These are phyloP conservation scores for Diaporthe longicolla DNA, from an alignment of 2,329 filamentous ascomycete genomes.

Conservation along the genomic window DNA sequence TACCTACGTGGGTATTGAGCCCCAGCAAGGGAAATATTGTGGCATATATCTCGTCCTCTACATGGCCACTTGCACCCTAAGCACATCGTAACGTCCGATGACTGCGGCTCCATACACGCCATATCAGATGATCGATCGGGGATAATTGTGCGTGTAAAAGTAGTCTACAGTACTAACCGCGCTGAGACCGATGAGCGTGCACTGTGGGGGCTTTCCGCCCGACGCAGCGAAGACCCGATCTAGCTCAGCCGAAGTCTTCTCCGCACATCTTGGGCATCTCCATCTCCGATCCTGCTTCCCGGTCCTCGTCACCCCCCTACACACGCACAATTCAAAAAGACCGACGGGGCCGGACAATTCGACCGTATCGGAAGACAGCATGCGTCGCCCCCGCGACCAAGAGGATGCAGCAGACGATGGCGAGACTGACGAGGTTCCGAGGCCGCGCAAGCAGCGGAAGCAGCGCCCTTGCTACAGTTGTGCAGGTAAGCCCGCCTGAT, in stretches of 20 bases:
- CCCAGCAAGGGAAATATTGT: background rate
- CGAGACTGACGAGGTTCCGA: background rate
- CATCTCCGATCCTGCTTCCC: slow-evolving; percentile 3
- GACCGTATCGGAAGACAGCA: background rate
- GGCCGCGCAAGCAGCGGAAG: slow-evolving; percentile 17
- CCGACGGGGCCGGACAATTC: background rate
- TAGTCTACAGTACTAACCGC: slow-evolving; percentile 4
- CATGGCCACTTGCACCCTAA: background rate
- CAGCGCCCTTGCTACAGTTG: slow-evolving; percentile 17
- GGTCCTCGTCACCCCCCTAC: background rate
- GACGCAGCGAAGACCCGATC: background rate
- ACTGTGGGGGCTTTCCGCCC: slow-evolving; percentile 5
- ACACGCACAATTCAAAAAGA: background rate
- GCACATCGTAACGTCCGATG: background rate
- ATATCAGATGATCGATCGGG: background rate
- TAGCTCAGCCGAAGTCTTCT: slow-evolving; percentile 10
- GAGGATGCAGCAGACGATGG: background rate
- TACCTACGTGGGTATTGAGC: background rate
- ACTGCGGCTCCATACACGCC: background rate
- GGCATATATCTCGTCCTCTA: slow-evolving; percentile 18
- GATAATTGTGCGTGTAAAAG: background rate
- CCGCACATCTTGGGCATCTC: background rate
- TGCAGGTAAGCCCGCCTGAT: background rate
- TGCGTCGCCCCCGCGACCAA: slow-evolving; percentile 6
- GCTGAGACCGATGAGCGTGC: background rate